phyloP scores from a whole-genome alignment of 345 rosid species.

The Limnanthes douglasii region DNA sequence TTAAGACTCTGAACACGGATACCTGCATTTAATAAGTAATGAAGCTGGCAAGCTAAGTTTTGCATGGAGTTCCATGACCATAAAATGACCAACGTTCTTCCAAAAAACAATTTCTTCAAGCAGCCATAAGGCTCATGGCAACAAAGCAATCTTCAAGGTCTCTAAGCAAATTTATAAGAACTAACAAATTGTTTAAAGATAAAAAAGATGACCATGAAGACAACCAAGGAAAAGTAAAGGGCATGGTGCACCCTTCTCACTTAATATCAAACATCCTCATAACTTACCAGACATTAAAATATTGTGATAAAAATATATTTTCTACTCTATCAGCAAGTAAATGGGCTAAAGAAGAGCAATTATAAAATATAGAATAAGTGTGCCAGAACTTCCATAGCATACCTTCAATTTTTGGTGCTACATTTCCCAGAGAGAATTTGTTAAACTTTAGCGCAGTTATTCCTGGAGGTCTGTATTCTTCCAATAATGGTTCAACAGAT shows the following conservation, averaged over 20 bases:
- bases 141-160: too few relatives aligned
- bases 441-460: conserved; percentile 83
- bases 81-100: not conserved
- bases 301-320: too few relatives aligned
- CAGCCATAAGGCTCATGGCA: too few relatives aligned
- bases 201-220: too few relatives aligned
- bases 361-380: conserved; percentile 2
- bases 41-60: conserved; percentile 1
- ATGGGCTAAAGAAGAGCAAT: not conserved
- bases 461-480: conserved; percentile 94
- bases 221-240: too few relatives aligned
- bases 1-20: conserved; percentile 95
- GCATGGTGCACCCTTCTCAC: too few relatives aligned
- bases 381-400: conserved; percentile 9
- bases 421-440: conserved; percentile 83
- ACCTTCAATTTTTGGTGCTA: conserved; percentile 99
- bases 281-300: too few relatives aligned
- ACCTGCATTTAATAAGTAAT: conserved; percentile 37
- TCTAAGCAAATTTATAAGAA: too few relatives aligned
- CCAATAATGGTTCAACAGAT: conserved; percentile 94
- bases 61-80: not conserved
- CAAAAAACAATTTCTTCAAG: too few relatives aligned
- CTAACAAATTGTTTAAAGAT: too few relatives aligned
- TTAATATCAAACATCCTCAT: too few relatives aligned
- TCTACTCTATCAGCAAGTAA: conserved; percentile 1